phyloP scores from a whole-genome alignment of 2,329 filamentous ascomycete species.

The Trichoderma oligosporum region DNA sequence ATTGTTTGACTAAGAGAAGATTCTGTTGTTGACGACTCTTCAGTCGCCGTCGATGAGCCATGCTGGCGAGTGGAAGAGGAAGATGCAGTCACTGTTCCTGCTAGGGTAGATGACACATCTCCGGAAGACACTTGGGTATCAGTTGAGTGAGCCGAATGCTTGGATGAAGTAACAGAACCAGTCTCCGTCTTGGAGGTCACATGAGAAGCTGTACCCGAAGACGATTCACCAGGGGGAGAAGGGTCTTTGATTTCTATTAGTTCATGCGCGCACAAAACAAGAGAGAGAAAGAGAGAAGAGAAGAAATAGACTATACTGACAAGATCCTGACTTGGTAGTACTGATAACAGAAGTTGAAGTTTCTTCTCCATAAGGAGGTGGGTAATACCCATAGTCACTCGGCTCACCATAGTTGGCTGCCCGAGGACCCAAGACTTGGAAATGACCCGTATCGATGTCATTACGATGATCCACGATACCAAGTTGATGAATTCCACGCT shows the following conservation, averaged over 20 bases:
- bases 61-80: background rate
- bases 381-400: slow-evolving; percentile 21
- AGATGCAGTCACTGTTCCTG: background rate
- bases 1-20: too few species aligned
- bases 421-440: slow-evolving; percentile 17
- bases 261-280: background rate
- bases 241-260: slow-evolving; percentile 7
- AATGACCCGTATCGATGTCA: background rate
- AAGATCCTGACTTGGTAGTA: background rate
- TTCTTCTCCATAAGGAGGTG: slow-evolving; percentile 24
- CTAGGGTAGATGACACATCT: background rate
- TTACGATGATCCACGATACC: background rate
- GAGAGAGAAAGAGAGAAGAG: background rate
- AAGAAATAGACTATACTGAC: slow-evolving; percentile 15
- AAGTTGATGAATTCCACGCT: background rate
- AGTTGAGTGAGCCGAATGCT: background rate
- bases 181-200: slow-evolving; percentile 8
- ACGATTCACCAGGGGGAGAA: slow-evolving; percentile 1
- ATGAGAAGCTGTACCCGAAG: slow-evolving; percentile 2
- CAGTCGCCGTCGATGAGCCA: too few species aligned
- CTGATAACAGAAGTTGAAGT: slow-evolving; percentile 17
- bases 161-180: background rate
- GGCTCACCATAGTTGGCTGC: slow-evolving; percentile 22
- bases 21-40: too few species aligned
- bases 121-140: background rate